Evolutionary conservation across 257 asterid genomes (phyloP), one percentile per base, ranked within the genome.

Genomic region (Verbascum thapsus): DNA sequence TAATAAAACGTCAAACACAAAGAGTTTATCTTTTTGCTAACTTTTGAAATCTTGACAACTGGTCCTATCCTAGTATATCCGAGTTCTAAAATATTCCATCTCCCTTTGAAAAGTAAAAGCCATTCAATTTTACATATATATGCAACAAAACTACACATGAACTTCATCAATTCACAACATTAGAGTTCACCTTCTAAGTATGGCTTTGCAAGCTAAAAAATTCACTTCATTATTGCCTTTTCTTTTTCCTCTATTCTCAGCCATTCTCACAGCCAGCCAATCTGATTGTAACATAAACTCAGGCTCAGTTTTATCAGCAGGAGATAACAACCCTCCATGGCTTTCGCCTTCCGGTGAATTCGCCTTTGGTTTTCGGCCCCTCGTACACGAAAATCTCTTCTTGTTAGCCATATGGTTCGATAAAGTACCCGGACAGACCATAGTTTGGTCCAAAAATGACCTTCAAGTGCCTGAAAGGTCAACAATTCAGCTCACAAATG

Each of bases 321-420:
- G 68, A 19, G 66, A 66, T 5, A 47, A 34, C 8, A 35, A 41
- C 38, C 40, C 62, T 49, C 65, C 70, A 13, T 77, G 86, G 86
- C 39, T 64, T 20, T 81, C 83, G 3, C 71, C 80, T 12, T 69
- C 62, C 2, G 73, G 63, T 5, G 83, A 81, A 47, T 80, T 74
- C 38, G 84, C 87, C 67, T 68, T 81, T 7, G 84, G 78, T 23
- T 78, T 81, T 67, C 60, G 65, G 3, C 73, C 64, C 35, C 77
- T 58, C 35, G 45, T 1, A 0, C 63, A 13, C 11, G 30, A 65
- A 56, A 62, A 76, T 49, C 63, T 38, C 53, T 76, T 61, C 81
- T 40, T 74, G 59, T 61, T 76, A 4, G 47, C 88, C 35, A 61
- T 79, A 39, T 79, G 83, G 88, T 76, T 53, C 67, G 43, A 69